Base-by-base conservation (phyloP, 768 basidiomycete genomes). In the Suillus hirtellus region DNA sequence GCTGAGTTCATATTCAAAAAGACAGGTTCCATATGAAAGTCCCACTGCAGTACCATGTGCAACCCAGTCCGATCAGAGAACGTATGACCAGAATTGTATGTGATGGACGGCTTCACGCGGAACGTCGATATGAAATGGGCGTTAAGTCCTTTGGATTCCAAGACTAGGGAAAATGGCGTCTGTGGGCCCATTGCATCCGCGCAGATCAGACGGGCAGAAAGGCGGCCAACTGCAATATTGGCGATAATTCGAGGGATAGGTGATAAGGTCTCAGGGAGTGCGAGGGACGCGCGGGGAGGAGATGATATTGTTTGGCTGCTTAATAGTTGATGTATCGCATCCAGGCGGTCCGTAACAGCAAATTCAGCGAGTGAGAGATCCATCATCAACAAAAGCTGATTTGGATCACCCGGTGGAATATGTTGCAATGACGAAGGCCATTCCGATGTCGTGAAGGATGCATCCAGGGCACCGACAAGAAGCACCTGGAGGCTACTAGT, bases 381-480 rank as follows among this genome's bases (percentile, higher is more conserved):
- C 24, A 86, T 68, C 34, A 82, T 82, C 21, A 90, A 54, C 14
- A 87, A 77, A 12, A 89, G 80, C 11, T 82, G 78, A 69, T 87
- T 87, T 10, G 86, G 82, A 68, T 89, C 88, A 27, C 83, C 85
- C 14, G 75, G 65, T 50, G 88, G 71, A 67, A 87, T 85, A 0
- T 81, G 76, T 24, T 82, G 77, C 78, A 83, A 83, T n/a, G 82
- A 83, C 47, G 81, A 72, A 10, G 88, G 86, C 89, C 88, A 92
- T 71, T 87, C 85, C 3, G 81, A 81, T 24, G 80, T 72, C 27
- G 89, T 72, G 17, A 82, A 60, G 5, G 75, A 71, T 27, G 69
- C 53, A 14, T 68, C 67, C 55, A 61, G 63, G 14, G 65, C 58
- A 35, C 80, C 80, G 17, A 87, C 64, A 79, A 59, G 63, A 42